Conservation (phyloP, 2,329 filamentous ascomycete species). For the Xenoacremonium recifei region DNA sequence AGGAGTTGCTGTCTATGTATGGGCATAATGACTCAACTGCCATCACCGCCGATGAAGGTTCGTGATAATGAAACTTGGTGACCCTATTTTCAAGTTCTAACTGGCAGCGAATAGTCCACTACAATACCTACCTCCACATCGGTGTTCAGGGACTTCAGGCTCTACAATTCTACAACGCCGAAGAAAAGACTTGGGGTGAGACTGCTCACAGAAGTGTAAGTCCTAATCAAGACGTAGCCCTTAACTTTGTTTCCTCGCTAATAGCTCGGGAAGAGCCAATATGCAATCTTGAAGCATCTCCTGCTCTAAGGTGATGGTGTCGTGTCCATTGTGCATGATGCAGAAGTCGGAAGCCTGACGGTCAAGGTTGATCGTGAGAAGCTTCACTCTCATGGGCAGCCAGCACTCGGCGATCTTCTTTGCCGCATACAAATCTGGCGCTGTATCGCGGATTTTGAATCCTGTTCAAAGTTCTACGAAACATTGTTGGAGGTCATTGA, state of each 20-base stretch:
- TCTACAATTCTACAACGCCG: conserved; percentile 40
- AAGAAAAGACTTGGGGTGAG: too few species aligned
- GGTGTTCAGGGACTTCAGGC: conserved; percentile 40
- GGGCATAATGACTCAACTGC: conserved; percentile 35
- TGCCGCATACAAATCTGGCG: conserved; percentile 61
- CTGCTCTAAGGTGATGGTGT: conserved; percentile 52
- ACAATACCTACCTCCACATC: conserved; percentile 40
- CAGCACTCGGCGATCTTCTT: conserved; percentile 57
- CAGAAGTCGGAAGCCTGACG: conserved; percentile 44
- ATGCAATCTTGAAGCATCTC: conserved; percentile 60
- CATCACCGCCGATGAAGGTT: conserved; percentile 38
- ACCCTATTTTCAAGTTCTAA: conserved; percentile 8
- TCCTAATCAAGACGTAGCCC: conserved; percentile 3
- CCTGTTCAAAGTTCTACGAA: conserved; percentile 56
- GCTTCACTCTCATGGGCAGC: conserved; percentile 54
- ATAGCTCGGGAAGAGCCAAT: conserved; percentile 51
- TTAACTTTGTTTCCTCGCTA: not conserved
- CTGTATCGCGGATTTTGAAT: conserved; percentile 56
- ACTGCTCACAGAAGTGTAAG: conserved; percentile 29
- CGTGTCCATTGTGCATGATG: conserved; percentile 46
- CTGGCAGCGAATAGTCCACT: conserved; percentile 28
- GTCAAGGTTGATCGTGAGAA: conserved; percentile 57
- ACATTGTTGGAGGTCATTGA: conserved; percentile 53
- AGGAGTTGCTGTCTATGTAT: conserved; percentile 41
- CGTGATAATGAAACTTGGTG: conserved; percentile 10